phyloP scores from a whole-genome alignment of 192 early-diverging fungal species.

The Neocallimastix lanati region DNA sequence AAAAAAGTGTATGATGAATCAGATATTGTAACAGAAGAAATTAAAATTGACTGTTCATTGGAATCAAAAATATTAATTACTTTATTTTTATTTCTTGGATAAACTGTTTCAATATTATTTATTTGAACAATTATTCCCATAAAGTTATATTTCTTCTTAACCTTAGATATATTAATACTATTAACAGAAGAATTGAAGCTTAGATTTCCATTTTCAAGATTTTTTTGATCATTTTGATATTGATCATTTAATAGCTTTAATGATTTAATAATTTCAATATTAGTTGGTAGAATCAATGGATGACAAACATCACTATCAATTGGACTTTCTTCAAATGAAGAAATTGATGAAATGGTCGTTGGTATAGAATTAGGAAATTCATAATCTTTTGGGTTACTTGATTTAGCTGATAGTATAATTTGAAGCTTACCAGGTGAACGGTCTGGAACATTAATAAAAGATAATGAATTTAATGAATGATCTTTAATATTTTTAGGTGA shows the following conservation, averaged over 20 bases:
- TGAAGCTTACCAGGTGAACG: background rate
- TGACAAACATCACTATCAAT: background rate
- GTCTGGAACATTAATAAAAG: background rate
- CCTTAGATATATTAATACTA: background rate
- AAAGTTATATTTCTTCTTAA: background rate
- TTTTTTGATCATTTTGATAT: background rate
- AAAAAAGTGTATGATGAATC: background rate
- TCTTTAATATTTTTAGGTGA: background rate
- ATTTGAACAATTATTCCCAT: background rate
- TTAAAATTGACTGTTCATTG: background rate
- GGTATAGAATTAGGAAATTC: background rate
- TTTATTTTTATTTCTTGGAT: background rate
- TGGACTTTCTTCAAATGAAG: background rate
- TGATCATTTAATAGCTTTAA: background rate
- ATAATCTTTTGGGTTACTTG: background rate
- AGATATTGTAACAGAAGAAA: background rate
- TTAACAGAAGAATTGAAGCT: too few relatives aligned
- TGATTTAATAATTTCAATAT: background rate
- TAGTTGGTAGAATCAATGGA: background rate
- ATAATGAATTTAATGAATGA: background rate
- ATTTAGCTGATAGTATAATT: background rate
- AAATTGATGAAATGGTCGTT: background rate
- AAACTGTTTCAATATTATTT: background rate
- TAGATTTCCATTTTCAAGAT: too few relatives aligned
- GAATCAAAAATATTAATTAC: background rate